Conservation (phyloP, 139 green algal species). For the Dunaliella sp. region DNA sequence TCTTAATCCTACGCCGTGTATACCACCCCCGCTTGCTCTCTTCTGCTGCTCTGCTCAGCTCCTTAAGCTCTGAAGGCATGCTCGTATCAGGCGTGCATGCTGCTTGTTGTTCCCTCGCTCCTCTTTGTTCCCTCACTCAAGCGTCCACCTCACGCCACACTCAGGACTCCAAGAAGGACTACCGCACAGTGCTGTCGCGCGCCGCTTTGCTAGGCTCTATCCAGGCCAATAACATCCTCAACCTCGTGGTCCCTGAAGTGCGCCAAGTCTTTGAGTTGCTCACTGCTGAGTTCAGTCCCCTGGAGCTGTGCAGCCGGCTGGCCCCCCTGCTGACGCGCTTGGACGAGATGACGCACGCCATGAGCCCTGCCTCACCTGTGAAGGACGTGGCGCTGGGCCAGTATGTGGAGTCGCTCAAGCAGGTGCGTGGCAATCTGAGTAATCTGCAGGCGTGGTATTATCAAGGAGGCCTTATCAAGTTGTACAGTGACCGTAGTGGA, state of each 20-base stretch:
- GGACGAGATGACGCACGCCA: constrained; percentile 19
- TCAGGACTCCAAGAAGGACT: constrained; percentile 35
- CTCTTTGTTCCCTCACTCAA: too few relatives aligned
- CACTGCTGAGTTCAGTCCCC: constrained; percentile 81
- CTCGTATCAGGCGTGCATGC: too few relatives aligned
- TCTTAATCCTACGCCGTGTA: too few relatives aligned
- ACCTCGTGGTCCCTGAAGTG: constrained; percentile 72
- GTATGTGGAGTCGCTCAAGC: constrained; percentile 48
- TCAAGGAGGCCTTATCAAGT: too few relatives aligned
- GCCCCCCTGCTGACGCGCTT: constrained; percentile 78
- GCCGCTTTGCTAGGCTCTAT: constrained; percentile 79
- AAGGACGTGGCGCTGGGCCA: constrained; percentile 53
- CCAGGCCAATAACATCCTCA: constrained; percentile 73
- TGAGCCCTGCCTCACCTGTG: constrained; percentile 62
- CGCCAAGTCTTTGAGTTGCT: constrained; percentile 74
- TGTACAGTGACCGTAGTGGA: too few relatives aligned
- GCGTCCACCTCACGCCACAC: too few relatives aligned
- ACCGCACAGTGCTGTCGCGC: constrained; percentile 60
- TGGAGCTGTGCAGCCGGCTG: constrained; percentile 85
- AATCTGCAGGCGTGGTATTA: too few relatives aligned
- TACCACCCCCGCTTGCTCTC: too few relatives aligned
- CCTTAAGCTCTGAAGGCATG: too few relatives aligned
- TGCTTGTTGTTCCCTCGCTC: too few relatives aligned
- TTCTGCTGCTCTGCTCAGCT: too few relatives aligned
- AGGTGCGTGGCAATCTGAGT: constrained; percentile 20